Evolutionary conservation across 495 filamentous ascomycete genomes (phyloP).

Genomic region (Hypoxylon lenormandii): DNA sequence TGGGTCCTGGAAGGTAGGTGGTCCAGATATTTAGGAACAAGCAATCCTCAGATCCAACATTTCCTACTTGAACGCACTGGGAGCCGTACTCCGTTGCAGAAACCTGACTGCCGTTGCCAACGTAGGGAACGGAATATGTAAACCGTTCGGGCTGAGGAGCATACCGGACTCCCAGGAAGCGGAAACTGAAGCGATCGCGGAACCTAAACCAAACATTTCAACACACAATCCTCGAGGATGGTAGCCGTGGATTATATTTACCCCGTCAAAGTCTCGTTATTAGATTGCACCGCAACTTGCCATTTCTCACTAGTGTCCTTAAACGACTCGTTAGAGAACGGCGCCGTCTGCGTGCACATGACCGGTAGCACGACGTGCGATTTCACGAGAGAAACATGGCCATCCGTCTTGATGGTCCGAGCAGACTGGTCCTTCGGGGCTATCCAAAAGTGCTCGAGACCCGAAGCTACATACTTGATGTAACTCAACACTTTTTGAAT

Average conservation of each 20-base stretch:
- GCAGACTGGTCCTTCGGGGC: conserved; percentile 28
- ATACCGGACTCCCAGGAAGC: conserved; percentile 60
- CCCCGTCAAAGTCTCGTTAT: conserved; percentile 60
- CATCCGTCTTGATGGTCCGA: conserved; percentile 46
- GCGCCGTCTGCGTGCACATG: conserved; percentile 62
- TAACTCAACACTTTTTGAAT: conserved; percentile 59
- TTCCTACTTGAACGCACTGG: conserved; percentile 56
- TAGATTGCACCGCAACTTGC: conserved; percentile 59
- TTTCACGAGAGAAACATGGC: conserved; percentile 32
- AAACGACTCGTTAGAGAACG: conserved; percentile 55
- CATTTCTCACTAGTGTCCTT: conserved; percentile 58
- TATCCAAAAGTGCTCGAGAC: conserved; percentile 57
- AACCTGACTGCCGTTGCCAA: conserved; percentile 49
- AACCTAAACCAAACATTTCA: conserved; percentile 46
- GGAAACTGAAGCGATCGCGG: conserved; percentile 66
- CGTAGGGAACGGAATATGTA: conserved; percentile 54
- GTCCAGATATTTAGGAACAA: conserved; percentile 69
- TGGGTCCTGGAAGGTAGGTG: conserved; percentile 59
- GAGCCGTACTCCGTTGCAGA: conserved; percentile 57
- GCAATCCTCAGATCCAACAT: conserved; percentile 61
- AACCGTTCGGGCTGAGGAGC: conserved; percentile 57
- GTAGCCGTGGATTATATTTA: conserved; percentile 29
- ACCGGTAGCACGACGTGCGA: conserved; percentile 43
- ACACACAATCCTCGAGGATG: not conserved
- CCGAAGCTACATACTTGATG: conserved; percentile 48